Conservation (phyloP, 176 grass and related monocot genomes). For the Carex myosuroides region DNA sequence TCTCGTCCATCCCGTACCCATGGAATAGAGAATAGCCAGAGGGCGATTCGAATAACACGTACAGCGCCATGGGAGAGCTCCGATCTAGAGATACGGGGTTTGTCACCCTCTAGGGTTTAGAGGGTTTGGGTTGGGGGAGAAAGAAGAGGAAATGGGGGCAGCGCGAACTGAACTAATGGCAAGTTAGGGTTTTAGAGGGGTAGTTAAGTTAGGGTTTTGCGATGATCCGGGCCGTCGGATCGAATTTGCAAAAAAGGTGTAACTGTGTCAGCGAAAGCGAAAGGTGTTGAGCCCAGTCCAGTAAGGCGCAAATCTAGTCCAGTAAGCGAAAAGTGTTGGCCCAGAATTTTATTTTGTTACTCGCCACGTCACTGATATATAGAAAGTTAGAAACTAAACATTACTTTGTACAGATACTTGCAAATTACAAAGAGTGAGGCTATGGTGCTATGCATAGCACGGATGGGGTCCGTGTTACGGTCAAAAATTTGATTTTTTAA, state of each 20-base stretch:
- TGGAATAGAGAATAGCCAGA: constrained; percentile 72
- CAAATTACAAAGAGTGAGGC: too few relatives aligned
- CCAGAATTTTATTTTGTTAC: too few relatives aligned
- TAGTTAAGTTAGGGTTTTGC: constrained; percentile 7
- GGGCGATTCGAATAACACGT: constrained; percentile 70
- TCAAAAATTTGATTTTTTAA: too few relatives aligned
- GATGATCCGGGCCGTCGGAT: constrained; percentile 14
- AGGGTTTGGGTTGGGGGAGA: constrained; percentile 9
- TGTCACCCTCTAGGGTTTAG: constrained; percentile 14
- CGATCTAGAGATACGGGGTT: not conserved
- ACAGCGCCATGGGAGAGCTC: constrained; percentile 46
- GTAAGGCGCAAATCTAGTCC: not conserved
- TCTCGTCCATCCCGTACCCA: constrained; percentile 70
- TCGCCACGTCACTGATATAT: too few relatives aligned
- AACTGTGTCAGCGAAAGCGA: not conserved
- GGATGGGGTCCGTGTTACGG: too few relatives aligned
- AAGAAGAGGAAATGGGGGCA: not conserved
- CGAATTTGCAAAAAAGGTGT: not conserved
- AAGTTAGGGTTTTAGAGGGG: constrained; percentile 19
- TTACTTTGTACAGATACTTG: too few relatives aligned
- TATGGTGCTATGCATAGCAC: too few relatives aligned
- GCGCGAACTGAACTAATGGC: not conserved
- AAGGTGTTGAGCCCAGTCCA: not conserved
- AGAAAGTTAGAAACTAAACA: too few relatives aligned
- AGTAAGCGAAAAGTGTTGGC: too few relatives aligned